These are phyloP conservation scores for Ophiosphaerella korrae DNA, from an alignment of 2,329 filamentous ascomycete genomes.

Conservation along the genomic window DNA sequence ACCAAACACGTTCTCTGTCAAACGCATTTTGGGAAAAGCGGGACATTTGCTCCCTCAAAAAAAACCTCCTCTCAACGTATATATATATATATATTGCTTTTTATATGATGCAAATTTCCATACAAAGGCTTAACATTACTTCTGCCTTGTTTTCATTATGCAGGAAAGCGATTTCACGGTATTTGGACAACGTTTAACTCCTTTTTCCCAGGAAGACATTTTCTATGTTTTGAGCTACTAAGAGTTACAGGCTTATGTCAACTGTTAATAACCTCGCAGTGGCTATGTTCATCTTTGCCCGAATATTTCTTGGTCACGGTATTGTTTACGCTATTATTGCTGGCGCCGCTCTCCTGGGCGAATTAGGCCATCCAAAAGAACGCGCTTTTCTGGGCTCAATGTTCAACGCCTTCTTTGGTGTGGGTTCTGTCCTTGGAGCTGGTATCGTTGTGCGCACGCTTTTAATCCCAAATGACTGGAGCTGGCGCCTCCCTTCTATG, in stretches of 20 bases:
- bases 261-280: constrained; percentile 18
- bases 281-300: constrained; percentile 62
- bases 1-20: too few relatives aligned
- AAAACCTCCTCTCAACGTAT: too few relatives aligned
- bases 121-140: too few relatives aligned
- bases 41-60: too few relatives aligned
- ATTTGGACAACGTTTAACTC: too few relatives aligned
- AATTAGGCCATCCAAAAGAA: constrained; percentile 72
- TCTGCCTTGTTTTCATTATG: too few relatives aligned
- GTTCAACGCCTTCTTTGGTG: constrained; percentile 71
- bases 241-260: neutral
- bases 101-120: too few relatives aligned
- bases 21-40: too few relatives aligned
- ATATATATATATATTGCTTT: too few relatives aligned
- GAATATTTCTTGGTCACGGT: constrained; percentile 70
- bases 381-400: constrained; percentile 68
- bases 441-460: constrained; percentile 69
- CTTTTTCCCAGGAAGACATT: too few relatives aligned
- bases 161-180: too few relatives aligned
- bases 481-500: constrained; percentile 70
- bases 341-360: constrained; percentile 67
- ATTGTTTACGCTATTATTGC: constrained; percentile 68
- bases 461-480: constrained; percentile 64
- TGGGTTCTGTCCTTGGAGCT: constrained; percentile 62
- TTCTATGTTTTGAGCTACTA: too few relatives aligned